Evolutionary conservation across 352 stramenopile species (phyloP).

Genomic region (Blastocystis sp.): DNA sequence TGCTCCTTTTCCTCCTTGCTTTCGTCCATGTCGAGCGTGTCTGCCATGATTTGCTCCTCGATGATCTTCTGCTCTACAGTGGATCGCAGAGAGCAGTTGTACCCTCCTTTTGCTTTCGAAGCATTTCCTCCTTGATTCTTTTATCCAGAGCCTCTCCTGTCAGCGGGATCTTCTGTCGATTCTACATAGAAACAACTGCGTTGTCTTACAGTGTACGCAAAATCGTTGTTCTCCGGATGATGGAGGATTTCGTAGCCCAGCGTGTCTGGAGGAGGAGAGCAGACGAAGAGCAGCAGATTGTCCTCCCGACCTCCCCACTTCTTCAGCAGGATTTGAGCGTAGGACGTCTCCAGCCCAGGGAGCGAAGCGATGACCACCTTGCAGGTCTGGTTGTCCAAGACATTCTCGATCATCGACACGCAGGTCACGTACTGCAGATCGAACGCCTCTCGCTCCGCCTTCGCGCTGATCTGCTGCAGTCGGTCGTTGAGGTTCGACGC

Average conservation of each 20-base stretch:
- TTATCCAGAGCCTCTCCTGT: neutral
- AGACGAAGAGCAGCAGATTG: conserved; percentile 46
- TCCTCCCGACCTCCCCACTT: neutral
- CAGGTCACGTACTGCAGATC: conserved; percentile 22
- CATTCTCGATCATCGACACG: conserved; percentile 21
- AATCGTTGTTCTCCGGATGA: neutral
- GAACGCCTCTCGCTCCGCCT: neutral
- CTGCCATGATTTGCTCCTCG: neutral
- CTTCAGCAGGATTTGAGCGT: conserved; percentile 1
- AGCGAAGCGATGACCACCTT: conserved; percentile 7
- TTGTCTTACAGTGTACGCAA: neutral
- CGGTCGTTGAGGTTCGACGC: neutral
- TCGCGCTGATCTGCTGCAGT: neutral
- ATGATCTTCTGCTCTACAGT: neutral
- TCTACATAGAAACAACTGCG: neutral
- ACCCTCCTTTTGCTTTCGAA: conserved; percentile 24
- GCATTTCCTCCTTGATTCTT: neutral
- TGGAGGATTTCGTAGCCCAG: neutral
- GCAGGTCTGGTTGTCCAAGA: neutral
- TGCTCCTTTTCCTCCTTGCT: neutral
- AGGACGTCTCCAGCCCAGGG: conserved; percentile 15
- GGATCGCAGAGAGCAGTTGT: neutral
- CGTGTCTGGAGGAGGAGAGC: neutral
- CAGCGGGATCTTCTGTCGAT: conserved; percentile 21
- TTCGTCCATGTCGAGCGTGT: neutral